Conservation (phyloP, 148 eudicot genomes). For the Nepenthes gracilis region DNA sequence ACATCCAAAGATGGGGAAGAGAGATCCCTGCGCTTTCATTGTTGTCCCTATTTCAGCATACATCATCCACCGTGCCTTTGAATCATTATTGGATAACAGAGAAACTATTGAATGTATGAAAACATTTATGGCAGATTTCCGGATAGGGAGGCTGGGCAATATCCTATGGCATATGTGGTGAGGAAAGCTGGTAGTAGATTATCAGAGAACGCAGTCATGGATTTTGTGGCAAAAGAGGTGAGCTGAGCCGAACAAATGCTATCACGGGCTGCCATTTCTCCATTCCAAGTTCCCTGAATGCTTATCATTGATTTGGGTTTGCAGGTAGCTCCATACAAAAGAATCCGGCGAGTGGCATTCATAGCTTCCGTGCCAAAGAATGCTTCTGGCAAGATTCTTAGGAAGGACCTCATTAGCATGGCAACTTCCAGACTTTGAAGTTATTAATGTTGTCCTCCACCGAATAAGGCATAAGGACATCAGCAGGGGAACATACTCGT, state of each 20-base stretch:
- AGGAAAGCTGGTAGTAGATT: slow-evolving; percentile 43
- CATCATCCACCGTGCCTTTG: too few relatives aligned
- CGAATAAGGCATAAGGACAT: too few relatives aligned
- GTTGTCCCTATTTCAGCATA: not conserved
- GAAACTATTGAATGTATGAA: not conserved
- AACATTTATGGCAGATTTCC: slow-evolving; percentile 49
- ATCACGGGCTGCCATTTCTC: not conserved
- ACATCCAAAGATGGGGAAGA: not conserved
- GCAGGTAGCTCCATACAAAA: slow-evolving; percentile 96
- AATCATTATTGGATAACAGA: too few relatives aligned
- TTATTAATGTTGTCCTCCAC: not conserved
- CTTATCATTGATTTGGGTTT: not conserved
- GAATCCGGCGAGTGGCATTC: slow-evolving; percentile 67
- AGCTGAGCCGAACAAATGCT: slow-evolving; percentile 1
- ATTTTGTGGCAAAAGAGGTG: slow-evolving; percentile 77
- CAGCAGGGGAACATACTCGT: too few relatives aligned
- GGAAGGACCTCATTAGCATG: slow-evolving; percentile 79
- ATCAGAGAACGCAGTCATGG: slow-evolving; percentile 57
- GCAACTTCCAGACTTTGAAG: slow-evolving; percentile 39
- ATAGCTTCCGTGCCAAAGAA: slow-evolving; percentile 71
- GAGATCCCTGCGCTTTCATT: not conserved
- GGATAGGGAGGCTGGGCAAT: slow-evolving; percentile 75
- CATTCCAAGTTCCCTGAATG: too few relatives aligned
- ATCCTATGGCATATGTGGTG: slow-evolving; percentile 96
- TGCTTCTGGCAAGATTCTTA: slow-evolving; percentile 84